Percentiles rank a stretch among this genome's conserved stretches.
Conservation (phyloP, 495 filamentous ascomycete genomes). For the Diplogelasinospora grovesii region DNA sequence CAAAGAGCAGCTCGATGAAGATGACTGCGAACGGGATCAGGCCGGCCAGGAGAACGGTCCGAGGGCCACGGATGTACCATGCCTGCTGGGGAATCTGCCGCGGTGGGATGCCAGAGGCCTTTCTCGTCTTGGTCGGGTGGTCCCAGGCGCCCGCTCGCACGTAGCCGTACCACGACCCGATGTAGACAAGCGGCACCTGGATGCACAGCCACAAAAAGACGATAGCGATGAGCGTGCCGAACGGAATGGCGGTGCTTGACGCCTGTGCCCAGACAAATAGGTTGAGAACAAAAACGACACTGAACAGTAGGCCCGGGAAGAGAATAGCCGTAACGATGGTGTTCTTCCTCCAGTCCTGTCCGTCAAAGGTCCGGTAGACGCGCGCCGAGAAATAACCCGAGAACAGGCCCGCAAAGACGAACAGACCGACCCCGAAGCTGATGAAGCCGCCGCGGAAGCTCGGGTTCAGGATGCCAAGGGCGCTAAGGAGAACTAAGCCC, state of each 20-base stretch:
- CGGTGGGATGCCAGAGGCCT: conserved; percentile 54
- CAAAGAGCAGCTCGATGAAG: conserved; percentile 88
- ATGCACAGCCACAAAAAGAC: conserved; percentile 81
- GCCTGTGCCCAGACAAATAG: conserved; percentile 93
- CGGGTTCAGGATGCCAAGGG: conserved; percentile 79
- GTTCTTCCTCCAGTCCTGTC: conserved; percentile 72
- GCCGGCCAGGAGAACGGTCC: conserved; percentile 65
- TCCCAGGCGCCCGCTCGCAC: conserved; percentile 64
- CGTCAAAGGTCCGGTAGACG: conserved; percentile 83
- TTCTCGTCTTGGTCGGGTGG: conserved; percentile 84
- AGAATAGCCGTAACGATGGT: conserved; percentile 76
- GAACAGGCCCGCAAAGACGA: conserved; percentile 81
- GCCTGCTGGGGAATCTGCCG: conserved; percentile 72
- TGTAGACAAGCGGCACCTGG: conserved; percentile 82
- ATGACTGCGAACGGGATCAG: conserved; percentile 88
- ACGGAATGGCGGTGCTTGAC: conserved; percentile 84
- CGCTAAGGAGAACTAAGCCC: conserved; percentile 71
- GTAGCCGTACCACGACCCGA: conserved; percentile 77
- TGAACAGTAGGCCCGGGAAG: conserved; percentile 78
- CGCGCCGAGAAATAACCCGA: conserved; percentile 89
- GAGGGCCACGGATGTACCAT: conserved; percentile 65
- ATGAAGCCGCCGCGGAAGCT: conserved; percentile 91
- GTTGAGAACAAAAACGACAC: conserved; percentile 76
- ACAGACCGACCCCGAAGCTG: conserved; percentile 78
- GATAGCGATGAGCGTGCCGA: conserved; percentile 73